Base-by-base conservation (phyloP, 345 rosid species). In the Atalantia buxifolia region DNA sequence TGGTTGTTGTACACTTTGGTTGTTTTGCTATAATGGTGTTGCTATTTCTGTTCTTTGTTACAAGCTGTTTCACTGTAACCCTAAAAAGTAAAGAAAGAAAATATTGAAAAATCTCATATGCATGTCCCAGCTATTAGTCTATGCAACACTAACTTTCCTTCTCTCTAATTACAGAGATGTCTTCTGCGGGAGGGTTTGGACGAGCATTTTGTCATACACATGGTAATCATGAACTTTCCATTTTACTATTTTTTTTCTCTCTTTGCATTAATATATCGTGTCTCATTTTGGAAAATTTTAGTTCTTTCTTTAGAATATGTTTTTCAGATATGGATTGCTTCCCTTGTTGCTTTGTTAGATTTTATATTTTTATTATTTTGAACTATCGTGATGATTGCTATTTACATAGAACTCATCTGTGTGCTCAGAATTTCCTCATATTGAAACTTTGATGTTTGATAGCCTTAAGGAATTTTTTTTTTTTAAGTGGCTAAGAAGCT, bases 181-280 rank as follows among this genome's bases (percentile, higher is more conserved):
- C 93, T 95, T 81, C 88, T 95, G 7, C 86, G 86, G 6, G 97
- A 89, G 77, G 89, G 88, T 68, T 85, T 93, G 94, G 98, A 93
- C 64, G 99, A 95, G 82, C 93, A 89, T 86, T 91, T 95, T 83
- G 84, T 85, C 33, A 93, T 95, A 78, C 96, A 92, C 87, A 89
- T 81, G 97, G 99, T 94, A 90, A 86, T 74, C n/a, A 61, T 68
- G 62, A 50, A 30, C 61, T 31, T 40, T 28, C 2, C 36, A 25
- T 67, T 25, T 55, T 53, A 10, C 10, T 53, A 7, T 24, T 30
- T 62, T 60, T 42, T 24, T 13, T 21, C 22, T 38, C 25, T 64
- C 14, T 13, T 13, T 45, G n/a, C 16, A 45, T 45, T 62, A 21
- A 63, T 75, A 9, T 12, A 7, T 38, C 7, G 12, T 40, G 27